phyloP scores from a whole-genome alignment of 441 rosid species.

The Brassica balearica region DNA sequence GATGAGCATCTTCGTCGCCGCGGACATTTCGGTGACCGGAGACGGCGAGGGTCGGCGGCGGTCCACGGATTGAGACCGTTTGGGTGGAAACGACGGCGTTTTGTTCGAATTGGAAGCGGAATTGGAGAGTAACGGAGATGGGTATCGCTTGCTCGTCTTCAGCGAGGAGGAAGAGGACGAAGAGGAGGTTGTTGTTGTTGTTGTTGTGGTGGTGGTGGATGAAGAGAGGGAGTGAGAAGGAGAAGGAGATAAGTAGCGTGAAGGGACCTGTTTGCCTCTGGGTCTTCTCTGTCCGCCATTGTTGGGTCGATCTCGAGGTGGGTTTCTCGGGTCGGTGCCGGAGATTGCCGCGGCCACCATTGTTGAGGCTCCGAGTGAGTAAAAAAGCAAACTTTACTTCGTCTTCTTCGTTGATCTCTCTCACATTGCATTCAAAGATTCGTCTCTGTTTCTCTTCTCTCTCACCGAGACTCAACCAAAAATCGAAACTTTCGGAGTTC shows the following conservation, averaged over 20 bases:
- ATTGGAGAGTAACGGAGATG: constrained; percentile 70
- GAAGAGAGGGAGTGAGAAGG: constrained; percentile 63
- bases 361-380: not conserved
- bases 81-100: constrained; percentile 37
- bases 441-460: not conserved
- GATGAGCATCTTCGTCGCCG: constrained; percentile 64
- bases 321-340: constrained; percentile 23
- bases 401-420: constrained; percentile 19
- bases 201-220: not conserved
- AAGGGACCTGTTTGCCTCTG: constrained; percentile 37
- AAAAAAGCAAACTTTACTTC: constrained; percentile 5
- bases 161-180: constrained; percentile 59
- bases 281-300: constrained; percentile 33
- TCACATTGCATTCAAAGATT: constrained; percentile 48
- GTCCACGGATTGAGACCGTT: constrained; percentile 79
- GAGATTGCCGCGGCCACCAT: constrained; percentile 43
- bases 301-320: constrained; percentile 38
- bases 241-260: constrained; percentile 41
- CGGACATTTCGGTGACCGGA: constrained; percentile 45
- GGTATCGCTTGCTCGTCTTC: constrained; percentile 54
- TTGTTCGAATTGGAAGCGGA: constrained; percentile 46
- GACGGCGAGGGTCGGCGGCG: constrained; percentile 59
- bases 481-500: not conserved
- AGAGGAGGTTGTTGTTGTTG: constrained; percentile 53
- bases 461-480: not conserved